Evolutionary conservation across 305 asterid genomes (phyloP).

Genomic region (Rubia balearica): DNA sequence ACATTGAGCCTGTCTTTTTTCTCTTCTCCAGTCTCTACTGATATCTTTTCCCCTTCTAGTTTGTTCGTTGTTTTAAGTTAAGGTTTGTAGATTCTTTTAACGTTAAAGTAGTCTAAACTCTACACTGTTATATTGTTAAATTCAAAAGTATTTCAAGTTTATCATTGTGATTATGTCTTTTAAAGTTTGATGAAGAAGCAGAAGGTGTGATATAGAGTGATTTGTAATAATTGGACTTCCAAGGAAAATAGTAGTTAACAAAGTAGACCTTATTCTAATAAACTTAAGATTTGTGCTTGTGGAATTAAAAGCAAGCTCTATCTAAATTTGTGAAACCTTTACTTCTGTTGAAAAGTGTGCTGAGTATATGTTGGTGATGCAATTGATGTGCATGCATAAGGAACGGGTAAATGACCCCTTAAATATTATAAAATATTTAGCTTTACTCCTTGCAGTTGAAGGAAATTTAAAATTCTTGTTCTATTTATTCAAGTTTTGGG

Average conservation of each 20-base stretch:
- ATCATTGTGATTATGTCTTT: background rate
- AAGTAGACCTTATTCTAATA: background rate
- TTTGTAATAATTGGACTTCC: background rate
- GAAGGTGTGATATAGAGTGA: background rate
- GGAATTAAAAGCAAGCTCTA: background rate
- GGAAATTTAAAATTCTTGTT: background rate
- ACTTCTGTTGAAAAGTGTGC: background rate
- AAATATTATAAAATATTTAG: background rate
- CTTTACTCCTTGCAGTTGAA: background rate
- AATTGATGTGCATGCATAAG: background rate
- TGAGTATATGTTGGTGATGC: background rate
- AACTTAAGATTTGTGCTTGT: background rate
- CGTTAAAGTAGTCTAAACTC: background rate
- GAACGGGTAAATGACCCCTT: background rate
- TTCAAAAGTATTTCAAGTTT: background rate
- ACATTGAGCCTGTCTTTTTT: background rate
- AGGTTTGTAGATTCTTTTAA: background rate
- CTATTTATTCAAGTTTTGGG: background rate
- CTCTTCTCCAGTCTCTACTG: background rate
- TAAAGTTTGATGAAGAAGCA: background rate
- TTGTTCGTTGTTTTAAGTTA: background rate
- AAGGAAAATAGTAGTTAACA: background rate
- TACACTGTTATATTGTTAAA: background rate
- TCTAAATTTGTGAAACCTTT: background rate
- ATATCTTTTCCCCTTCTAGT: background rate